These are phyloP conservation scores for Triangularia verruculosa DNA, from an alignment of 2,329 filamentous ascomycete species.

Conservation along the genomic window DNA sequence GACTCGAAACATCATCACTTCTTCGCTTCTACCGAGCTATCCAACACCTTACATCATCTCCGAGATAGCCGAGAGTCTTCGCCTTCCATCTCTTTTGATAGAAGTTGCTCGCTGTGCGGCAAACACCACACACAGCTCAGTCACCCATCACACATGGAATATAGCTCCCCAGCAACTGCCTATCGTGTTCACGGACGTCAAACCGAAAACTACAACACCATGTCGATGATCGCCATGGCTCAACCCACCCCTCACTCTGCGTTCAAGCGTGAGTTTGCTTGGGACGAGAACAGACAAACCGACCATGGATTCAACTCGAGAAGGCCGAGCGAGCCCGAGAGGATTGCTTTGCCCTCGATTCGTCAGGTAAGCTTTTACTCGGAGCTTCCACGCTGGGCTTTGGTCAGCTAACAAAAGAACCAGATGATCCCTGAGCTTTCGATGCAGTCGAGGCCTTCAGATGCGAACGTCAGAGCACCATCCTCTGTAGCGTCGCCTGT, in stretches of 20 bases:
- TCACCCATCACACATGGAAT: slow-evolving; percentile 38
- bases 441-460: slow-evolving; percentile 35
- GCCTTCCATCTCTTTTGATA: neutral
- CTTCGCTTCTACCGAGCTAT: neutral
- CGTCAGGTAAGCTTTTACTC: slow-evolving; percentile 45
- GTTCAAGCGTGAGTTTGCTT: slow-evolving; percentile 41
- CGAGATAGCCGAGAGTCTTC: neutral
- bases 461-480: slow-evolving; percentile 32
- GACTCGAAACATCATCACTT: neutral
- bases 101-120: slow-evolving; percentile 23
- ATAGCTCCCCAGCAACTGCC: slow-evolving; percentile 36
- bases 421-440: slow-evolving; percentile 48
- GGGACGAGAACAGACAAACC: slow-evolving; percentile 37
- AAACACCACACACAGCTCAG: slow-evolving; percentile 17
- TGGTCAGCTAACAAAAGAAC: slow-evolving; percentile 20
- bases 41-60: slow-evolving; percentile 4
- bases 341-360: slow-evolving; percentile 50
- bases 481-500: slow-evolving; percentile 37
- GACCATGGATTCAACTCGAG: slow-evolving; percentile 34
- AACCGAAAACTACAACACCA: slow-evolving; percentile 35
- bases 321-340: slow-evolving; percentile 37
- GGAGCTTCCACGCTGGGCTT: neutral
- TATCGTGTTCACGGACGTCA: slow-evolving; percentile 30
- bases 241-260: slow-evolving; percentile 40
- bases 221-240: slow-evolving; percentile 51